Evolutionary conservation across 805 yeast species (phyloP).

Genomic region (Candida argentea): DNA sequence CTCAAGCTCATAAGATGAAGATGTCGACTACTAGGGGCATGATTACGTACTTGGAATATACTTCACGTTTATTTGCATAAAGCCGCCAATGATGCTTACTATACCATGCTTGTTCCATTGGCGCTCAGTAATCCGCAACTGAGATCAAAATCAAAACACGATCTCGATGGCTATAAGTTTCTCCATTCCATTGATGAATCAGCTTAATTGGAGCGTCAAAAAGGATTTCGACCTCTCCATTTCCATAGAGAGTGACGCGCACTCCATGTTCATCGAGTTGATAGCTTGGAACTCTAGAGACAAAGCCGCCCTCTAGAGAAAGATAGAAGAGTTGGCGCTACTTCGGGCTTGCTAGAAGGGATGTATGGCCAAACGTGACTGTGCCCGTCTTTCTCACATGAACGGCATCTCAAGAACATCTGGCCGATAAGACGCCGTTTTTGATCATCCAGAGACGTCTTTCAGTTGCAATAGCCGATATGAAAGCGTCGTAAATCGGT

Average conservation of each 20-base stretch:
- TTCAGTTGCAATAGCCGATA: too few relatives aligned
- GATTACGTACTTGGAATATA: slow-evolving; percentile 10
- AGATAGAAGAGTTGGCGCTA: too few relatives aligned
- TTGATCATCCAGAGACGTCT: too few relatives aligned
- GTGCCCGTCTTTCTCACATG: too few relatives aligned
- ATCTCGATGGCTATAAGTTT: slow-evolving; percentile 8
- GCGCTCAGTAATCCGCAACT: slow-evolving; percentile 14
- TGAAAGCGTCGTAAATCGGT: too few relatives aligned
- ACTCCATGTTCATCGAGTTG: too few relatives aligned
- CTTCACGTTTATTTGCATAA: slow-evolving; percentile 18
- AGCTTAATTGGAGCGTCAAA: slow-evolving; percentile 3
- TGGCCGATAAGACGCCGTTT: too few relatives aligned
- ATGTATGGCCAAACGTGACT: too few relatives aligned
- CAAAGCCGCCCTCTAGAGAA: too few relatives aligned
- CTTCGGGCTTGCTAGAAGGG: too few relatives aligned
- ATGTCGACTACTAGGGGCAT: slow-evolving; percentile 13
- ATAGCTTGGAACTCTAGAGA: too few relatives aligned
- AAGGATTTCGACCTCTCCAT: slow-evolving; percentile 6
- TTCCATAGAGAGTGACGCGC: not conserved
- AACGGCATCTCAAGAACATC: too few relatives aligned
- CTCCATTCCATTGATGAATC: slow-evolving; percentile 2
- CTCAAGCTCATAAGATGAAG: slow-evolving; percentile 7
- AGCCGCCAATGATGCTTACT: slow-evolving; percentile 21
- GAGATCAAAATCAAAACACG: slow-evolving; percentile 6
- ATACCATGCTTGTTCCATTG: slow-evolving; percentile 16